These are phyloP conservation scores for Puccinia novopanici DNA, from an alignment of 1,284 basidiomycete genomes.

Conservation along the genomic window DNA sequence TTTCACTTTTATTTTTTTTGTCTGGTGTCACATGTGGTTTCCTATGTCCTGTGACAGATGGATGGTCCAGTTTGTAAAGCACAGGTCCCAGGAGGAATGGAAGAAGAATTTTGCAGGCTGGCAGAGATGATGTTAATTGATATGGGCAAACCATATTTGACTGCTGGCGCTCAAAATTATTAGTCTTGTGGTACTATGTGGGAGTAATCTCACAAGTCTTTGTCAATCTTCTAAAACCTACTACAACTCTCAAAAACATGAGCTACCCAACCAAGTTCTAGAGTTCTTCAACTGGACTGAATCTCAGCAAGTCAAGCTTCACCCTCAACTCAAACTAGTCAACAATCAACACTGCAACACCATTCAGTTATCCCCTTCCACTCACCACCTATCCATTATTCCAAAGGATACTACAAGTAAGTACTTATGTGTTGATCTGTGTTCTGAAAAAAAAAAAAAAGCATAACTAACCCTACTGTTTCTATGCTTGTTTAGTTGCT, in stretches of 20 bases:
- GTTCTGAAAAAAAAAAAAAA: neutral
- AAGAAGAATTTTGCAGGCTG: neutral
- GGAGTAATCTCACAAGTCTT: neutral
- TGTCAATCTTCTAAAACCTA: too few species aligned
- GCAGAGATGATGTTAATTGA: neutral
- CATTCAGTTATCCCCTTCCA: neutral
- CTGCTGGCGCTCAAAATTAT: neutral
- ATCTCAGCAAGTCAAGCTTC: neutral
- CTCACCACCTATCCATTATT: neutral
- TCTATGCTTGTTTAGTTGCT: slow-evolving; percentile 25
- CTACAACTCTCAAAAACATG: neutral
- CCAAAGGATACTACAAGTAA: neutral
- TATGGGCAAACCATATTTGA: neutral
- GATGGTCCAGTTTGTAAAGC: too few species aligned
- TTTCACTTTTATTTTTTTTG: neutral
- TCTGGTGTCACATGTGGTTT: neutral
- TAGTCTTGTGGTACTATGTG: neutral
- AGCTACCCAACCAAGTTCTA: slow-evolving; percentile 4
- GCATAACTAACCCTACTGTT: neutral
- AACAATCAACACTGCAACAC: neutral
- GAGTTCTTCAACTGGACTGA: slow-evolving; percentile 32
- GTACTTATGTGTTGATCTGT: neutral
- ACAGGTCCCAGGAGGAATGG: too few species aligned
- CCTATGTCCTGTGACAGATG: neutral
- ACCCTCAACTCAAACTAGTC: neutral